Evolutionary conservation across 257 asterid genomes (phyloP), one percentile per base, ranked within the genome.

Genomic region (Striga asiatica): DNA sequence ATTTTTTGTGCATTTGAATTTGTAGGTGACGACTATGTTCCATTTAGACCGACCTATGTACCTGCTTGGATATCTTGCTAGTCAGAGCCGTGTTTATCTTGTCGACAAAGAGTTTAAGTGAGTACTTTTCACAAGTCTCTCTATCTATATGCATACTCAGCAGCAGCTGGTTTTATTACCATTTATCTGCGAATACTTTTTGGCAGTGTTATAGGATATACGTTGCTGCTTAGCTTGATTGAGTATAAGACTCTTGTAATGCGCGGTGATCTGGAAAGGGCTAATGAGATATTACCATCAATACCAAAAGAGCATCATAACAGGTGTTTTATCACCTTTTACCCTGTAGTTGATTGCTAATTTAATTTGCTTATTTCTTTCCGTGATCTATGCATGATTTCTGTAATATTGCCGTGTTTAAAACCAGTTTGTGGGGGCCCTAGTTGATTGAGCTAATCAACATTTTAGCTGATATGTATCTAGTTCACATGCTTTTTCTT

Each of bases 1-100:
- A 19, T 58, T 38, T n/a, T 38, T 5, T 18, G 32, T 22, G 55
- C 24, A 5, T 79, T 29, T 46, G 56, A 58, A 56, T 27, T 53
- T 65, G 34, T 58, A 89, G 97, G 94, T 89, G 54, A 89, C 96
- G 61, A 89, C 98, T 17, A 89, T 89, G 98, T 89, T 78, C 66
- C 98, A 89, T 78, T 78, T 89, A 74, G 98, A 89, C 74, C 85
- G 93, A 27, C 96, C 98, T 1, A 89, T 89, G 98, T 89, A 89
- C 76, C 81, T 89, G 61, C 96, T 89, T 60, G 98, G 98, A 50
- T 89, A 86, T 80, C 93, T 89, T 37, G 95, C 98, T 48, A 81
- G 83, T 64, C 98, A 86, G 68, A 89, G 96, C 62, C 85, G 91
- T 55, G 93, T 89, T 49, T 89, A 63, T 76, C 81, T 89, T 65